Conservation (phyloP, 2,329 filamentous ascomycete genomes). For the Epichloe gansuensis region DNA sequence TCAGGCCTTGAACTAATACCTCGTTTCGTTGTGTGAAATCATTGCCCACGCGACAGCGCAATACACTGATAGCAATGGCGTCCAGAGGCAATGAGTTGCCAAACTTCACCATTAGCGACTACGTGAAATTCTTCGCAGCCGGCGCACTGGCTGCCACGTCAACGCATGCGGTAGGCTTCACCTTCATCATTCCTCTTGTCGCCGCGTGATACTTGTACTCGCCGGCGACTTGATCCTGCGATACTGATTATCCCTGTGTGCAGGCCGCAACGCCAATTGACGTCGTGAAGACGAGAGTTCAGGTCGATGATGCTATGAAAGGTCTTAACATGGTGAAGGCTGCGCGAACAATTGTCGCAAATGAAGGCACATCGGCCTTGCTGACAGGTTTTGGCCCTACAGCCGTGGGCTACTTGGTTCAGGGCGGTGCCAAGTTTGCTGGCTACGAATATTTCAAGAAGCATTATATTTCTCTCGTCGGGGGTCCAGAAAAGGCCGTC, state of each 20-base stretch:
- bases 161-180: constrained; percentile 34
- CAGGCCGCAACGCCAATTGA: constrained; percentile 42
- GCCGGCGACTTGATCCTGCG: background rate
- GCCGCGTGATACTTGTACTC: background rate
- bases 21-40: background rate
- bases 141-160: constrained; percentile 39
- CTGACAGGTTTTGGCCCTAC: constrained; percentile 78
- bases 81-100: constrained; percentile 21
- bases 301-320: constrained; percentile 78
- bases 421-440: constrained; percentile 83
- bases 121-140: constrained; percentile 41
- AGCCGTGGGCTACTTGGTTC: constrained; percentile 76
- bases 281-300: constrained; percentile 85
- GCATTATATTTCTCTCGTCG: constrained; percentile 61
- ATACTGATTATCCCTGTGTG: constrained; percentile 2
- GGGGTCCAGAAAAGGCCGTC: constrained; percentile 33
- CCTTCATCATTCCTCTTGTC: background rate
- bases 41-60: background rate
- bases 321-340: constrained; percentile 73
- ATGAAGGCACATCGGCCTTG: constrained; percentile 68
- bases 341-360: constrained; percentile 64
- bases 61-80: constrained; percentile 11
- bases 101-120: constrained; percentile 30
- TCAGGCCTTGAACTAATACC: background rate
- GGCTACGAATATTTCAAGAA: constrained; percentile 95